Percentiles rank a stretch among this genome's conserved stretches.
phyloP scores from a whole-genome alignment of 129 eudicot genomes.

The Pulicaria dysenterica region DNA sequence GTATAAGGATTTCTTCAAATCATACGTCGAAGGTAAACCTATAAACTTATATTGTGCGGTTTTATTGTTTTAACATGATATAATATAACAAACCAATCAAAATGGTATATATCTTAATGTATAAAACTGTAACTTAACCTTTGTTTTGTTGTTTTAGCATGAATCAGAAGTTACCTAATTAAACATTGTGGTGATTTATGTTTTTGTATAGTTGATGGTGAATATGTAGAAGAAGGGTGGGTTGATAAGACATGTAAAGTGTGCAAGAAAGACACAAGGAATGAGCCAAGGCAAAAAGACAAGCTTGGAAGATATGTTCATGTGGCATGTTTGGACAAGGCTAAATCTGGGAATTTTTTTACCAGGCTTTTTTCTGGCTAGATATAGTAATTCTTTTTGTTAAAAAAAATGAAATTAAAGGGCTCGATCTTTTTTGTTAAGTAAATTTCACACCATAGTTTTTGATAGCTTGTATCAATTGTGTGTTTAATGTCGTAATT shows the following conservation, averaged over 20 bases:
- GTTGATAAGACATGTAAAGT: constrained; percentile 96
- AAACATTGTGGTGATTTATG: background rate
- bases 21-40: constrained; percentile 83
- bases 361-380: constrained; percentile 74
- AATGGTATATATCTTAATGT: background rate
- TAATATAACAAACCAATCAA: background rate
- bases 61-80: too few relatives aligned
- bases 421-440: too few relatives aligned
- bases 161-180: background rate
- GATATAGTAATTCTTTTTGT: background rate
- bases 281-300: constrained; percentile 85
- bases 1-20: constrained; percentile 96
- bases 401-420: too few relatives aligned
- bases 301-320: constrained; percentile 85
- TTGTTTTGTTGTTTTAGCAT: background rate
- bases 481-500: background rate
- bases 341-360: constrained; percentile 76
- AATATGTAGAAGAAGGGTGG: constrained; percentile 98
- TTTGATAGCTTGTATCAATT: constrained; percentile 5
- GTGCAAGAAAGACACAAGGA: constrained; percentile 89
- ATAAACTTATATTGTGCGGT: background rate
- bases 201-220: constrained; percentile 69
- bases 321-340: constrained; percentile 72
- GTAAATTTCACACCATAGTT: too few relatives aligned
- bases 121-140: too few relatives aligned